Base-by-base conservation (phyloP, 192 early-diverging fungal species). In the Linnemannia elongata region DNA sequence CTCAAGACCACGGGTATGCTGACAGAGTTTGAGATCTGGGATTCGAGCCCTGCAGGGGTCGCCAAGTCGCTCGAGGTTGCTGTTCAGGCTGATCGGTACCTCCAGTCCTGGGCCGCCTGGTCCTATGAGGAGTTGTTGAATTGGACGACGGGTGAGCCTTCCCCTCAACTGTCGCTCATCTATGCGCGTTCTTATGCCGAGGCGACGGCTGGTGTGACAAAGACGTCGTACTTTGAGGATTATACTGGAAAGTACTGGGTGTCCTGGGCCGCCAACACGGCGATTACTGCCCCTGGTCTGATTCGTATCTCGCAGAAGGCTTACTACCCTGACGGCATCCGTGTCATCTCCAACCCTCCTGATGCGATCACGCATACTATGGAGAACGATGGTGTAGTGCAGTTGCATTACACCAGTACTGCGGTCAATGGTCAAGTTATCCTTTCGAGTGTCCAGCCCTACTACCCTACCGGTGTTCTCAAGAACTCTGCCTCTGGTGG, bases 1-100 rank as follows among this genome's bases (percentile, higher is more conserved):
- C 77, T 92, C 2, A 78, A 80, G 20, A 89, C 89, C 27, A 89
- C 89, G 4, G 83, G 87, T 47, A 88, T 92, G 77, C 55, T 92
- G 78, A 92, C 93, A 27, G 93, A 93, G 77, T 92, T 90, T 52
- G 85, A 89, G 30, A 88, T 91, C 88, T 91, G 91, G 91, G 86
- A 75, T 60, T 79, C 77, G 7, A 72, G 75, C 17, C 60, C 78
- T 1, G 87, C 78, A 8, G 79, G 86, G 30, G 54, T 91, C 13
- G 66, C 83, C 10, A 57, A 80, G 18, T 89, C 91, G 27, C 88
- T 81, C n/a, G 57, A 76, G 54, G 85, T 90, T 18, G 83, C 89
- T 2, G 74, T 87, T 18, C 82, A 88, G 39, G 89, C 89, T 5
- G 92, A 92, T 71, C 42, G 70, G 22, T 90, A 91, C 74, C 81